Evolutionary conservation across 345 rosid genomes (phyloP), one percentile per base, ranked within the genome.

Genomic region (Excoecaria cochinchinensis): DNA sequence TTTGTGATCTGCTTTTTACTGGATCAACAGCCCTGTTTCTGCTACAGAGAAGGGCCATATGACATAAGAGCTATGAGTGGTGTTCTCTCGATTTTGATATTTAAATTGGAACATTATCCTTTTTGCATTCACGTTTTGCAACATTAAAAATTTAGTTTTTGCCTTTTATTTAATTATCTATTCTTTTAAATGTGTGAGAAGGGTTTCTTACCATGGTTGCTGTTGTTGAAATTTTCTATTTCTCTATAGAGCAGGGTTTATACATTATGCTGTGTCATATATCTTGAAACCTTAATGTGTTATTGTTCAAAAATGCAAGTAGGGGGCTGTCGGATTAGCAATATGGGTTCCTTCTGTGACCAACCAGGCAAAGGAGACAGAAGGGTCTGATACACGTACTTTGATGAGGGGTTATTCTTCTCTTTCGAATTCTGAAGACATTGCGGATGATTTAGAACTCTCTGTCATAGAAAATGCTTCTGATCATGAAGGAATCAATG

Each of bases 301-400:
- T 76, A n/a, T 69, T 58, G 36, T 75, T 77, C 38, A 51, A 72
- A 48, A n/a, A 74, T 69, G 66, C 76, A 39, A 59, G 25, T 79
- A 95, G 98, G 99, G 99, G 74, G 98, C 99, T 60, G 98, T 95
- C 79, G 99, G 99, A 75, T 87, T 95, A 78, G 99, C 99, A 31
- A 95, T 95, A 85, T 95, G 99, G 99, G 99, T 95, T 71, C 98
- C 99, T 42, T 95, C 99, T 48, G 96, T 93, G 79, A 75, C 89
- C 80, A 93, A 95, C 84, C 97, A 89, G 73, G 80, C 80, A 76
- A 95, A 87, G 90, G 98, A 90, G 84, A 74, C 85, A 61, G 95
- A 93, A 70, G 77, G 81, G 71, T 83, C 96, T 73, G 94, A 87
- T 67, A 64, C 77, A 24, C 89, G 88, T 76, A 82, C 36, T 71